These are phyloP conservation scores for Saccharomycopsis sp. DNA, from an alignment of 805 yeast genomes.

Conservation along the genomic window DNA sequence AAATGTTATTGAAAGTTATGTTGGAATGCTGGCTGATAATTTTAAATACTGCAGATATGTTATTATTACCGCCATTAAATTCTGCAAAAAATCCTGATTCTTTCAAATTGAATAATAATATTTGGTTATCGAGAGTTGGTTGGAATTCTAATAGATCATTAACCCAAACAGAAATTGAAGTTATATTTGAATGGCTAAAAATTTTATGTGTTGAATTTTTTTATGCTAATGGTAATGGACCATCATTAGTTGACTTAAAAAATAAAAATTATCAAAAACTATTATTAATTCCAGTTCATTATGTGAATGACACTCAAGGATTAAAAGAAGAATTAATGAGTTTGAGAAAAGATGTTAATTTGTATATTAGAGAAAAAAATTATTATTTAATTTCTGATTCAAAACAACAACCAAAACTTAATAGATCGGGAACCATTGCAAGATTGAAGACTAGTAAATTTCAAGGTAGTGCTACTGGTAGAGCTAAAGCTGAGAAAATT, in stretches of 20 bases:
- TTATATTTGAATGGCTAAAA: slow-evolving; percentile 61
- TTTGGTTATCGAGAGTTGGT: slow-evolving; percentile 33
- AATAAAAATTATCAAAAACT: slow-evolving; percentile 55
- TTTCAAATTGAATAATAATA: slow-evolving; percentile 25
- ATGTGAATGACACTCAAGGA: slow-evolving; percentile 38
- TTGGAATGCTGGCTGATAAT: slow-evolving; percentile 73
- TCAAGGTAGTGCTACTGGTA: slow-evolving; percentile 51
- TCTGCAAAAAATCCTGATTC: slow-evolving; percentile 25
- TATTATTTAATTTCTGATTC: slow-evolving; percentile 28
- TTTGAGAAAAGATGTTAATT: slow-evolving; percentile 43
- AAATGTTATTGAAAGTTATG: slow-evolving; percentile 54
- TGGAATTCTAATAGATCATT: slow-evolving; percentile 30
- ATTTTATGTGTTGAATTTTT: slow-evolving; percentile 62
- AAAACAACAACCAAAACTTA: slow-evolving; percentile 18
- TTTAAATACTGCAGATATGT: slow-evolving; percentile 53
- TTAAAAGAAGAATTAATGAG: slow-evolving; percentile 51
- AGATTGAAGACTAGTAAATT: slow-evolving; percentile 62
- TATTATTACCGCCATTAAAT: slow-evolving; percentile 64
- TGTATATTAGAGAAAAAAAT: slow-evolving; percentile 38
- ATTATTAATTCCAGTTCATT: slow-evolving; percentile 52
- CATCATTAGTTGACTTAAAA: slow-evolving; percentile 53
- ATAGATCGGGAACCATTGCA: slow-evolving; percentile 40
- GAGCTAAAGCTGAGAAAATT: slow-evolving; percentile 37
- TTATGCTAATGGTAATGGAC: slow-evolving; percentile 75
- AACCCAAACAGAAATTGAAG: slow-evolving; percentile 50